Conservation (phyloP, 768 basidiomycete genomes). For the Boletellus emodensis region DNA sequence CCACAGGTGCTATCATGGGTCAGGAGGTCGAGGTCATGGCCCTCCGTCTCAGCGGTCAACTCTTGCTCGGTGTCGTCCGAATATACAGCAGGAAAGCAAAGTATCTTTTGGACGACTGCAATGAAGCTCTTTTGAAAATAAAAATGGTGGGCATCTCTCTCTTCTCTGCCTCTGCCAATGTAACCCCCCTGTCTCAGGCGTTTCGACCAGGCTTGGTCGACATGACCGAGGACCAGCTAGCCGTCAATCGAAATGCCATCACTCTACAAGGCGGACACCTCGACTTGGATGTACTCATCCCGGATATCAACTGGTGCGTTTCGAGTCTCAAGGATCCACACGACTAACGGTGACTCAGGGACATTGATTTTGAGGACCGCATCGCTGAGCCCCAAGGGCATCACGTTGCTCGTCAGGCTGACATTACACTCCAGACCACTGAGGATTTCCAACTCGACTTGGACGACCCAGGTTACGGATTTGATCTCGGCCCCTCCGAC, state of each 20-base stretch:
- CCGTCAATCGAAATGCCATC: constrained; percentile 83
- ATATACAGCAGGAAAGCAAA: constrained; percentile 98
- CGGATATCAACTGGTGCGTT: constrained; percentile 74
- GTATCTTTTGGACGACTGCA: constrained; percentile 96
- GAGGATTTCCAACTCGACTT: constrained; percentile 70
- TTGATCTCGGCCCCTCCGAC: constrained; percentile 73
- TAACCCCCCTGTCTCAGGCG: constrained; percentile 47
- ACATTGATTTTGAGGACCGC: constrained; percentile 71
- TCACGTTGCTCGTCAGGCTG: constrained; percentile 79
- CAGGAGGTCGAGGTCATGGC: constrained; percentile 93
- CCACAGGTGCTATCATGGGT: constrained; percentile 83
- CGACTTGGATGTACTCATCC: constrained; percentile 75
- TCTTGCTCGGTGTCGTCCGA: constrained; percentile 92
- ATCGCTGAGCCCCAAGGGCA: constrained; percentile 61
- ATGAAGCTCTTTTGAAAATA: constrained; percentile 91
- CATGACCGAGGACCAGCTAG: constrained; percentile 91
- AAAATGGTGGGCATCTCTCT: constrained; percentile 64
- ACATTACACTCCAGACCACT: constrained; percentile 80
- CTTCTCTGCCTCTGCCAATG: not conserved
- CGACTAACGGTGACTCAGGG: constrained; percentile 45
- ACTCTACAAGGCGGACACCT: constrained; percentile 75
- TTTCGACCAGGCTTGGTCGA: constrained; percentile 95
- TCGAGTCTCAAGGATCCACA: not conserved
- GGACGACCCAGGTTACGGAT: constrained; percentile 56
- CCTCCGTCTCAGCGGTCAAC: constrained; percentile 91